Base-by-base conservation (phyloP, 2,329 filamentous ascomycete species). In the Fonsecaea pugnacius region DNA sequence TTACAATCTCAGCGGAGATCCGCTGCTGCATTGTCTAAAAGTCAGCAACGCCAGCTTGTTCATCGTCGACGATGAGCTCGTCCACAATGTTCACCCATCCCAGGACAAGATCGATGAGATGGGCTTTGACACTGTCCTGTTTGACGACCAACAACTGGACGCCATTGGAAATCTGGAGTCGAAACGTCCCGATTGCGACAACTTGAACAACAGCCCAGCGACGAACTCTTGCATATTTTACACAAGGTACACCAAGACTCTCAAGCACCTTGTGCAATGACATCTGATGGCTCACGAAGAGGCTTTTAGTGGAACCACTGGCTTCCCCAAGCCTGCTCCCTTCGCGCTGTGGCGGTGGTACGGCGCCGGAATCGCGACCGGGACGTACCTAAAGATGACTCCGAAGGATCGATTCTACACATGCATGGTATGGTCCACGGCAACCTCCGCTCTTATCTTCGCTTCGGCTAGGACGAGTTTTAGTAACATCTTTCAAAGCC, bases 11-110 rank as follows among this genome's bases (percentile, higher is more conserved):
- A 83, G 84, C 0, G 89, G 87, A 14, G 85, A 89, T 32, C 83
- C 91, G 0, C 79, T 96, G 66, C 75, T 85, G 3, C 91, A 96
- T 76, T 93, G 90, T 70, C 80, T 95, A 52, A 84, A 83, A 68
- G 85, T 86, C 2, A 89, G 90, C 1, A 87, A 84, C 0, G 81
- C 90, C 0, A 84, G 83, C 7, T 73, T 96, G 3, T 79, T 92
- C 59, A 74, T 96, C 21, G 83, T 93, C 7, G 91, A 95, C 69
- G 84, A 88, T 4, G 82, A 87, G 16, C 80, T 91, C 3, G 82
- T 78, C 6, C 71, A 80, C 33, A 78, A 81, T 38, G 76, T 87
- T 9, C 78, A 81, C 59, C 72, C 76, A 0, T 65, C 52, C 21
- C 10, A 30, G n/a, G n/a, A 55, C 24, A 35, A 55, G 52, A 30